Base-by-base conservation (phyloP, 2,329 filamentous ascomycete genomes). In the Xylaria sp. region DNA sequence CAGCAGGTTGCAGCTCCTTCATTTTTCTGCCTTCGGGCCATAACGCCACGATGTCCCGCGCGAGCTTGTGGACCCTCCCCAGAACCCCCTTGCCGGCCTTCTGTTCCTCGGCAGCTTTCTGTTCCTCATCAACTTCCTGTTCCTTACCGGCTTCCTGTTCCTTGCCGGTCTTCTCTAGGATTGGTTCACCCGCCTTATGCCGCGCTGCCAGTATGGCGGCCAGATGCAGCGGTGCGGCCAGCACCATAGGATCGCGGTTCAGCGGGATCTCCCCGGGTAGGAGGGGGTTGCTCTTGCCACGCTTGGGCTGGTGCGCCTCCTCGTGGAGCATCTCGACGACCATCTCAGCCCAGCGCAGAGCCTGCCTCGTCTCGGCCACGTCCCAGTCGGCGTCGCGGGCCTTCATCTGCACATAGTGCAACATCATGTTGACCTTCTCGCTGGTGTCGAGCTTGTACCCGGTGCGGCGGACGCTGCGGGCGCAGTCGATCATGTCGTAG, bases 301-400 rank as follows among this genome's bases (percentile, higher is more conserved):
- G 66, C 56, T 61, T 59, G 20, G 73, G 69, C 64, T 68, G 58
- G 76, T 87, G 86, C 25, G 76, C 78, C 15, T 81, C 76, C 32
- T 83, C 79, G 73, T 87, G 80, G 52, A 88, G 76, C 69, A 88
- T 76, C 55, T 88, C 85, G 64, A 88, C 70, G 18, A 89, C 77
- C 67, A 83, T 76, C 68, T 85, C 81, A 8, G 81, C 80, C 82
- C 84, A 85, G 68, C 76, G 80, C 62, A 85, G 78, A 1, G 85
- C 83, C 76, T 83, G 78, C 50, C 76, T 75, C 15, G 84, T 84
- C 74, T 80, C 74, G 15, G 69, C 72, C 65, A 76, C 73, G 48
- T 77, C 74, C 77, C 79, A 84, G 23, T 70, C 76, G 70, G 76
- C 78, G 54, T 78, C 74, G 65, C 82, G 72, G 54, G 86, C 84